phyloP scores from a whole-genome alignment of 345 rosid species.

The Eucalyptus rudis region DNA sequence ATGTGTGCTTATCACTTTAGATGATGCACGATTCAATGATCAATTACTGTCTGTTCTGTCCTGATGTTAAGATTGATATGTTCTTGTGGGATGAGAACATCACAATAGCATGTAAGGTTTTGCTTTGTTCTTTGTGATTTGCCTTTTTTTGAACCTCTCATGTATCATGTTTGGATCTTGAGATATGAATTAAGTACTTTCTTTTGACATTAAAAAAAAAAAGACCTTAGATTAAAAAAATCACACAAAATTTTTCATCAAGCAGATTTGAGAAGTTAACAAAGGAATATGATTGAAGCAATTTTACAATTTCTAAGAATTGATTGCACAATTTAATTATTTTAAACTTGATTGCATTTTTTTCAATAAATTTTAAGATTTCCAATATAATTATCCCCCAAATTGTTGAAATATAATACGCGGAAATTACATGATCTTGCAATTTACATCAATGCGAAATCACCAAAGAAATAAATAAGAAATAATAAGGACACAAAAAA shows the following conservation, averaged over 20 bases:
- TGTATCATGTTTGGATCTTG: too few relatives aligned
- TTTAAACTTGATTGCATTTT: neutral
- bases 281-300: neutral
- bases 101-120: neutral
- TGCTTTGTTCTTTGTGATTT: neutral
- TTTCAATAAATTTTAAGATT: neutral
- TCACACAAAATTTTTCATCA: neutral
- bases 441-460: too few relatives aligned
- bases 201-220: neutral
- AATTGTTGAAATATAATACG: too few relatives aligned
- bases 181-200: too few relatives aligned
- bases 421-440: too few relatives aligned
- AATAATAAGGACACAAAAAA: too few relatives aligned
- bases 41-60: accelerated
- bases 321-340: neutral
- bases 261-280: neutral
- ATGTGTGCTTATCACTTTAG: neutral
- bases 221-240: too few relatives aligned
- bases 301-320: neutral
- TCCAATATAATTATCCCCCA: neutral
- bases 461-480: too few relatives aligned
- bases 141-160: neutral
- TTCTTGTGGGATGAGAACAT: neutral
- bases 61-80: neutral
- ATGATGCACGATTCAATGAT: neutral